Evolutionary conservation across 192 early-diverging fungal species (phyloP).

Genomic region (Pilobolus umbonatus): DNA sequence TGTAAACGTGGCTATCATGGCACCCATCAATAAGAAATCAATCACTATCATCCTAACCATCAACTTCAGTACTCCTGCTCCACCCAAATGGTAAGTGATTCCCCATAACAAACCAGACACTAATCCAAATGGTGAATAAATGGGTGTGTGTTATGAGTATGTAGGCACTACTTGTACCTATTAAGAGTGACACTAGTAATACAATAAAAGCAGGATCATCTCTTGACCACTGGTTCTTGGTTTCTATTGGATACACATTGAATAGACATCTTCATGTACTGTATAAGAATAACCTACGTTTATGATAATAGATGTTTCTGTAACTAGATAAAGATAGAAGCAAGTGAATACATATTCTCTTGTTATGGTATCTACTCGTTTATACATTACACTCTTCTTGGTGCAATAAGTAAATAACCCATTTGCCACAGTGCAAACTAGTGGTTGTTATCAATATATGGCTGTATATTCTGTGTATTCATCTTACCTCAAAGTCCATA

Average conservation of each 20-base stretch:
- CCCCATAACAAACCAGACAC: constrained; percentile 82
- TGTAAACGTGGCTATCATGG: constrained; percentile 60
- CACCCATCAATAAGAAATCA: constrained; percentile 74
- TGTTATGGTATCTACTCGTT: neutral
- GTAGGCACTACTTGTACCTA: neutral
- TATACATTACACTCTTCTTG: constrained; percentile 76
- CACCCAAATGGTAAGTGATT: constrained; percentile 64
- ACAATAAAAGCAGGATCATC: constrained; percentile 96
- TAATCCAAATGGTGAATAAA: constrained; percentile 29
- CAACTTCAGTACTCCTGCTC: constrained; percentile 64
- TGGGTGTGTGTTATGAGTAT: neutral
- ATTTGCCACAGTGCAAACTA: constrained; percentile 87
- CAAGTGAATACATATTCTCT: neutral
- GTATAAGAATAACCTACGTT: constrained; percentile 55
- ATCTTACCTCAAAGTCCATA: constrained; percentile 71
- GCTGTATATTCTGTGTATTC: neutral
- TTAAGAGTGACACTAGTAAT: constrained; percentile 60
- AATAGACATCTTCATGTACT: neutral
- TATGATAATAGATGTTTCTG: constrained; percentile 94
- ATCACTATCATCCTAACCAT: constrained; percentile 79
- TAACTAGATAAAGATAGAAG: constrained; percentile 50
- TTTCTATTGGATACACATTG: constrained; percentile 54
- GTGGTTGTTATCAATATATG: neutral
- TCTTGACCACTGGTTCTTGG: constrained; percentile 97
- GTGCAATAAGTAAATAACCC: constrained; percentile 76